Base-by-base conservation (phyloP, 495 filamentous ascomycete genomes). In the Astrothelium macrocarpum region DNA sequence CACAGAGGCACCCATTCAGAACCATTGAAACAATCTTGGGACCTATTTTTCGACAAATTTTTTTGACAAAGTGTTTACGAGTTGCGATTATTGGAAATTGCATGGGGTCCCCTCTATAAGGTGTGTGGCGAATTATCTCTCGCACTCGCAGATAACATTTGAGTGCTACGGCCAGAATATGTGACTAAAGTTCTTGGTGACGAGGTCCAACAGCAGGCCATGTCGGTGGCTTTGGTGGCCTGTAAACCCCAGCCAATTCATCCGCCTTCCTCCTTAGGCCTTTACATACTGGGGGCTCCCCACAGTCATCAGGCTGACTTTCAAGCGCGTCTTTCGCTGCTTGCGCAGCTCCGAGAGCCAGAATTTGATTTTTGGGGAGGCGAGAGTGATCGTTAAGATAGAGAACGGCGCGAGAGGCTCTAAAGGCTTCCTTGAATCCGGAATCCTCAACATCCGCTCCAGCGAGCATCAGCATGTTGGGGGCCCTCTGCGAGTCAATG, bases 131-230 rank as follows among this genome's bases (percentile, higher is more conserved):
- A n/a, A n/a, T n/a, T n/a, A n/a, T n/a, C n/a, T n/a, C n/a, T n/a
- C n/a, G n/a, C n/a, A n/a, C n/a, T n/a, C n/a, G n/a, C n/a, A n/a
- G n/a, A n/a, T n/a, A n/a, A n/a, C n/a, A n/a, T n/a, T n/a, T n/a
- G n/a, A n/a, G n/a, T n/a, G n/a, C n/a, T n/a, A n/a, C n/a, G n/a
- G n/a, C n/a, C n/a, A n/a, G n/a, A n/a, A n/a, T n/a, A n/a, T n/a
- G n/a, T n/a, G n/a, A n/a, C n/a, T 20, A 49, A 49, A 49, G 45
- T 20, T 49, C 45, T 49, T 5, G 14, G 45, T 49, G 45, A 49
- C 45, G 45, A 49, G 45, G 45, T 49, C 45, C 45, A 49, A 49
- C n/a, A 16, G 45, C 45, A 49, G 45, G 45, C 45, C 45, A 49
- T 5, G n/a, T 49, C 1, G 45, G 16, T 16, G 45, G 45, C 45